Conservation (phyloP, 257 asterid species). For the Rehmannia glutinosa region DNA sequence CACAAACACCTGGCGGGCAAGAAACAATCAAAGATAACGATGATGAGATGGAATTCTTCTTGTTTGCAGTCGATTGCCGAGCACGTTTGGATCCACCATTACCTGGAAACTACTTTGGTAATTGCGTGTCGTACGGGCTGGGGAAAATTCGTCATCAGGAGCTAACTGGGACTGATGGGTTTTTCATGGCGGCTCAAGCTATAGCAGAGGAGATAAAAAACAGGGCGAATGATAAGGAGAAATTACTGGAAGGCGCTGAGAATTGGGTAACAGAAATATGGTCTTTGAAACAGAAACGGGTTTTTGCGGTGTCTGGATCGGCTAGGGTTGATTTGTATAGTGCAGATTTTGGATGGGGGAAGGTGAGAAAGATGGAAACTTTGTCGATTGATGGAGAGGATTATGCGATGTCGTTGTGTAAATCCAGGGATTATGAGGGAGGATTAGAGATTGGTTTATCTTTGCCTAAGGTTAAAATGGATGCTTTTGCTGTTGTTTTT, state of each 20-base stretch:
- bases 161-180: slow-evolving; percentile 8
- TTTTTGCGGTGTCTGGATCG: slow-evolving; percentile 15
- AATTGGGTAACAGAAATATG: neutral
- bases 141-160: neutral
- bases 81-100: slow-evolving; percentile 3
- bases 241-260: slow-evolving; percentile 2
- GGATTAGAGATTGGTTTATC: slow-evolving; percentile 30
- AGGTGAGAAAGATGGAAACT: slow-evolving; percentile 5
- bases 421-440: slow-evolving; percentile 23
- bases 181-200: slow-evolving; percentile 2
- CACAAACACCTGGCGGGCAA: neutral
- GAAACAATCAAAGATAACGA: neutral
- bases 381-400: slow-evolving; percentile 17
- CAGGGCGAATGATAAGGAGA: slow-evolving; percentile 1
- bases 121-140: neutral
- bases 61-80: slow-evolving; percentile 24
- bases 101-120: slow-evolving; percentile 5
- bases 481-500: slow-evolving; percentile 22
- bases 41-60: slow-evolving; percentile 6
- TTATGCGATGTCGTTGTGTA: slow-evolving; percentile 15
- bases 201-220: slow-evolving; percentile 12
- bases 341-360: slow-evolving; percentile 33
- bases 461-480: slow-evolving; percentile 20
- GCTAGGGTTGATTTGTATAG: slow-evolving; percentile 16
- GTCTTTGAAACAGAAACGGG: fast-evolving